A percentile compares a stretch with the other conserved stretches of the same genome.
These are phyloP conservation scores for Podila horticola DNA, from an alignment of 192 early-diverging fungal genomes.

Conservation along the genomic window DNA sequence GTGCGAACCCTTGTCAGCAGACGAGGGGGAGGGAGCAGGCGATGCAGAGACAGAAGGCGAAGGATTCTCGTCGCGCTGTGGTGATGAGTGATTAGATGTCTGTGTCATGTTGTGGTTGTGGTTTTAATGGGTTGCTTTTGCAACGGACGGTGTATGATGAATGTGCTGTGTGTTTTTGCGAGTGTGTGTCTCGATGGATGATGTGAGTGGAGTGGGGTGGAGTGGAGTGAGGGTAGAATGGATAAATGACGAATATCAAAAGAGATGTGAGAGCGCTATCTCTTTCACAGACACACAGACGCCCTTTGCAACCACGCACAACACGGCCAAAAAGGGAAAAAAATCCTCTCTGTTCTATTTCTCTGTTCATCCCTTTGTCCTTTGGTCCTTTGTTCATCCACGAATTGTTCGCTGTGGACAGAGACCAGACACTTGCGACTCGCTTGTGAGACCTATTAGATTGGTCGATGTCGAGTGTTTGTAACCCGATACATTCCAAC, in stretches of 20 bases:
- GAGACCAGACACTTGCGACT: no score
- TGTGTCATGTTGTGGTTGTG: background rate
- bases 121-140: background rate
- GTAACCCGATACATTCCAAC: no score
- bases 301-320: no score
- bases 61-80: background rate
- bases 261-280: conserved; percentile 13
- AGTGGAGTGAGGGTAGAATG: background rate
- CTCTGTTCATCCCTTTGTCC: no score
- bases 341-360: no score
- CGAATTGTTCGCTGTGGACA: no score
- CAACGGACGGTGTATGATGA: background rate
- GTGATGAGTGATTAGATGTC: background rate
- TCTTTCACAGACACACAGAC: background rate
- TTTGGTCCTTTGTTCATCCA: no score
- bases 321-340: no score
- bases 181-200: conserved; percentile 3
- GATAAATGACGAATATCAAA: background rate
- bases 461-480: no score
- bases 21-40: background rate
- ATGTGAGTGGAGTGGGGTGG: conserved; percentile 29
- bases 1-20: background rate
- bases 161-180: background rate
- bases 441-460: no score
- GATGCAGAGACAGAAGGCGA: background rate